These are phyloP conservation scores for Zygotorulaspora chibaensis DNA, from an alignment of 805 yeast genomes.

Conservation along the genomic window DNA sequence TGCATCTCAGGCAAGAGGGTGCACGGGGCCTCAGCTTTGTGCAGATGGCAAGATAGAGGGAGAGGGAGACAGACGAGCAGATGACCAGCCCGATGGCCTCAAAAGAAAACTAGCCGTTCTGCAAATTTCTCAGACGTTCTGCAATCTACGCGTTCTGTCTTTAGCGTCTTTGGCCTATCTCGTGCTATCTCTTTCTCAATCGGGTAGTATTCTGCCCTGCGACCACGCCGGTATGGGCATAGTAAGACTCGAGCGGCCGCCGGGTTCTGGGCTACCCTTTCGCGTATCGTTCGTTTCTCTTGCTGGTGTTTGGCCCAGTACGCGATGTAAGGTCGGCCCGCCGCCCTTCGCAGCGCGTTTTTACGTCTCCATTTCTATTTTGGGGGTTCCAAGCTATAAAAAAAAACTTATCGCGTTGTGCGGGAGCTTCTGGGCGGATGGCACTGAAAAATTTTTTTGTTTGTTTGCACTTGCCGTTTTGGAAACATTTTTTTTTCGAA, in stretches of 20 bases:
- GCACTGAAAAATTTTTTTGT: not conserved
- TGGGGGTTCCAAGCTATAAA: not conserved
- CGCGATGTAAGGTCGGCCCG: not conserved
- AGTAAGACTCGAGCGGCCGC: no score
- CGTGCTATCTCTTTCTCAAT: not conserved
- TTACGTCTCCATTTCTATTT: not conserved
- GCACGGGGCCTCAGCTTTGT: no score
- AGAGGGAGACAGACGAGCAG: no score
- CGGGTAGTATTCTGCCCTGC: not conserved
- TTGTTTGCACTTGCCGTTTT: not conserved
- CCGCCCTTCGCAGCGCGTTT: constrained; percentile 1
- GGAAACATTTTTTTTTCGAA: not conserved
- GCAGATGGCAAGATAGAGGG: no score
- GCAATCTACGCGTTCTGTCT: not conserved
- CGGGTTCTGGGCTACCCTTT: not conserved
- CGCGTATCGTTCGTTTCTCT: not conserved
- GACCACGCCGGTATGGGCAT: not conserved
- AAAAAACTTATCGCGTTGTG: not conserved
- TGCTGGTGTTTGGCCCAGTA: not conserved
- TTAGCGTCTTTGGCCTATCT: not conserved
- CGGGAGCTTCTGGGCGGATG: not conserved
- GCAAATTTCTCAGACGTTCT: no score
- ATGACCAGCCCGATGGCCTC: no score
- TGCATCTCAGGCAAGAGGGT: no score
- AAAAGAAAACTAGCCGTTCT: no score